Base-by-base conservation (phyloP, 139 green algal genomes). In the Chlorella vulgaris region DNA sequence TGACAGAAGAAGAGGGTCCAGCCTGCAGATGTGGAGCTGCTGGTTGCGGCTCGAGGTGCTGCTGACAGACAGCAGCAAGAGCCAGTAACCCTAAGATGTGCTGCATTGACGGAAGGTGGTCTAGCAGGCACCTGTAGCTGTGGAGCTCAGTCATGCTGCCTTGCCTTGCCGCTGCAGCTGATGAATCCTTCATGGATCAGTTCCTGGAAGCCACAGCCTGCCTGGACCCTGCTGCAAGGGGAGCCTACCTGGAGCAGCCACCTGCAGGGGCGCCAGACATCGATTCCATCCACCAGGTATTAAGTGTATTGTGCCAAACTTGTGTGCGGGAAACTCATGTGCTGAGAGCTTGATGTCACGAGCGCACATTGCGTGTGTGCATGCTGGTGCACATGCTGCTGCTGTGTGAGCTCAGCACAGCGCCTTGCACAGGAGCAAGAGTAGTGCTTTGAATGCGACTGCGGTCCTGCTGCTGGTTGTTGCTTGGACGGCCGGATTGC, bases 211-310 rank as follows among this genome's bases (percentile, higher is more conserved):
- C 86, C 38, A 96, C 91, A 3, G 60, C 69, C 0, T 81, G 62
- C 33, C 90, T 98, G 87, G 81, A 55, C 21, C 82, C 93, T 0
- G 88, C 83, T 0, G 85, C 91, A 65, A 78, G 91, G 5, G 95
- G 90, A 0, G 70, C 83, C 0, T 96, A 88, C 80, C 83, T 98
- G 67, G 95, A 98, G 82, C 35, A 94, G 7, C 95, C 93, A 2
- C 91, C 93, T 8, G 71, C 90, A 40, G 94, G 86, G 0, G 91
- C 86, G 26, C 90, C 91, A 6, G 88, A 93, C 80, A 92, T 98
- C 19, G 95, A 98, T 66, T 82, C 86, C 60, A 96, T 96, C 7
- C 96, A 98, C 81, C 76, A 94, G 78, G 91, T 92, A 24, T 19
- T 47, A 26, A 1, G 22, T 3, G 2, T 40, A 58, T 58, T 24